Evolutionary conservation across 2,329 filamentous ascomycete genomes (phyloP), one percentile per base, ranked within the genome.

Genomic region (Cucurbitaria berberidis): DNA sequence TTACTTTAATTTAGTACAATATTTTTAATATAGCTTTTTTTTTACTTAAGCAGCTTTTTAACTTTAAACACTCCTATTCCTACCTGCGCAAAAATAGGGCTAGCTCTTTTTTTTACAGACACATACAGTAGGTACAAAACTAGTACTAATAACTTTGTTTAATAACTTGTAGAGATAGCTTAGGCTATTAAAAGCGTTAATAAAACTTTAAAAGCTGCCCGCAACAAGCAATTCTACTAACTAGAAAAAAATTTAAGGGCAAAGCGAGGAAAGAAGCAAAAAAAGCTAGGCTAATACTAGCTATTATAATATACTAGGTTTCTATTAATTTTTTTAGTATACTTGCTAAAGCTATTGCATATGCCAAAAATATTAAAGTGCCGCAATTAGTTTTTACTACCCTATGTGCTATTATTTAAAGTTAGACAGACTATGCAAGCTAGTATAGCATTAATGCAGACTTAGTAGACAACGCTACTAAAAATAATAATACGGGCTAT

Each of bases 371-470:
- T 19, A 13, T 35, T 6, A 15, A n/a, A 26, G 44, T 48, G 3
- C 55, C 55, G 6, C 24, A 7, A 3, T 29, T 9, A 4, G 19
- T 51, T 8, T 3, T 54, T 8, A 27, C 19, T 5, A 45, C 36
- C 11, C 55, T 57, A 4, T 5, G 34, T 9, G 55, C 38, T 10
- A 41, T 51, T 26, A 54, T 57, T 13, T 36, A 21, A 13, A 43
- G 18, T 1, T 50, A 46, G 15, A 53, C 51, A 40, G 27, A 30
- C 1, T 53, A 50, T 30, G 44, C 45, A 1, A 35, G 7, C 8
- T 53, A 40, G 45, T 53, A 52, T 26, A 21, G 10, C 4, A 5
- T 10, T 3, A 21, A 53, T 30, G 15, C 45, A 18, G 18, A 22
- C n/a, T n/a, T n/a, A 9, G 16, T 5, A 24, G 21, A 22, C 2